Base-by-base conservation (phyloP, 768 basidiomycete genomes). In the Kockovaella imperatae region DNA sequence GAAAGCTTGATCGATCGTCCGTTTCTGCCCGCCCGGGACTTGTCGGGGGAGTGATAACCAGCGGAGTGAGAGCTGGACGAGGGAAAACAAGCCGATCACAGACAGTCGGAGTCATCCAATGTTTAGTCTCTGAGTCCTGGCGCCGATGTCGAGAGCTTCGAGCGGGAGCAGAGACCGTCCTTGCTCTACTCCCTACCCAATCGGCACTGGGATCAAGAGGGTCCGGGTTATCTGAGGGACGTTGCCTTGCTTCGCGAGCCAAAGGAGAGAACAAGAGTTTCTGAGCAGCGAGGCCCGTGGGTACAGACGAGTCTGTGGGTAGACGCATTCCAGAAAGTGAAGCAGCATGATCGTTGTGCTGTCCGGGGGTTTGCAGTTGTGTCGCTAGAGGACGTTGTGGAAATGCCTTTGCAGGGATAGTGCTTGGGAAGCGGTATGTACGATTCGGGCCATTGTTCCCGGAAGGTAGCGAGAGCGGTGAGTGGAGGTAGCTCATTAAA, bases 201-300 rank as follows among this genome's bases (percentile, higher is more conserved):
- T 11, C 11, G n/a, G n/a, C n/a, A n/a, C 36, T 39, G 11, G 20
- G 36, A 39, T 39, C 13, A 13, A 10, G 10, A 10, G n/a, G 31
- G 10, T 32, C 31, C 31, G n/a, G n/a, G n/a, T n/a, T n/a, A 32
- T 32, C 31, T 10, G 31, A 32, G n/a, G 10, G 31, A 10, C 10
- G n/a, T 32, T 32, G 31, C 31, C 36, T 39, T 8, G 21, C 36
- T 20, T 62, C 61, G 3, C 64, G 44, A 23, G 45, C 36, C 29
- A 62, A 30, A 23, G 64, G 64, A 5, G 64, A 66, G 49, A 66
- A 66, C 18, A 66, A 49, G 38, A 66, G 49, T 41, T 56, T 62
- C 2, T 56, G 64, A 14, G 49, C 57, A 10, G 48, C 35, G 6
- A 66, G 49, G 17, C 64, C 64, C 29, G 64, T 66, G 28, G 64